Base-by-base conservation (phyloP, 345 rosid genomes). In the Brassica cretica region DNA sequence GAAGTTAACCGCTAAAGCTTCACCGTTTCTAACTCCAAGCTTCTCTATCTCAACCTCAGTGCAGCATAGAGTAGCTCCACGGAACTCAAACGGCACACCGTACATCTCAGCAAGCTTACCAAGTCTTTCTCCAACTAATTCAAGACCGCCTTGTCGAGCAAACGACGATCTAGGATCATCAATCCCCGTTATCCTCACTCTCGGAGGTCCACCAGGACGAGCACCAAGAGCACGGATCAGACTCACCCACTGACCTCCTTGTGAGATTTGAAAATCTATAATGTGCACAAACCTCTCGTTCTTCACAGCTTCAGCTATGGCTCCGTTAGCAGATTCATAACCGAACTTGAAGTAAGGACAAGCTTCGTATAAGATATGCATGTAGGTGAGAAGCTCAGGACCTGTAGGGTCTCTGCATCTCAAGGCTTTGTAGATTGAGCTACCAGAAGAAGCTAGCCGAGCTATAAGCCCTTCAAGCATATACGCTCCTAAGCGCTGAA, bases 301-400 rank as follows among this genome's bases (percentile, higher is more conserved):
- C 84, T 87, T 95, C 84, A 89, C 84, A 64, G 98, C 97, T 79
- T 95, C 98, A 9, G 99, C 98, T 56, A 95, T 95, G 16, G 98
- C 98, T 59, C 99, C 98, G 8, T 95, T 95, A 2, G 98, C 99
- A 0, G 98, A 95, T 85, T 91, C 83, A 63, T 91, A 90, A 39
- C 97, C 99, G 15, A 95, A 95, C 81, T 95, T 95, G 89, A 95
- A 92, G 77, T 95, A 91, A 0, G 99, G 99, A 77, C 99, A 95
- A 70, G 88, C 84, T 80, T 95, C 99, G 29, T 88, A 92, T 19
- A 95, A 87, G 75, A 88, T 66, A 67, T 91, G 97, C 99, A 92
- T 92, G 76, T 92, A 92, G 6, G 99, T 87, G 19, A 92, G 84
- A 71, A 95, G 91, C 33, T 92, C 90, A 55, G 80, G 82, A 82